phyloP scores from a whole-genome alignment of 345 rosid species.

The Hypericum androsaemum region DNA sequence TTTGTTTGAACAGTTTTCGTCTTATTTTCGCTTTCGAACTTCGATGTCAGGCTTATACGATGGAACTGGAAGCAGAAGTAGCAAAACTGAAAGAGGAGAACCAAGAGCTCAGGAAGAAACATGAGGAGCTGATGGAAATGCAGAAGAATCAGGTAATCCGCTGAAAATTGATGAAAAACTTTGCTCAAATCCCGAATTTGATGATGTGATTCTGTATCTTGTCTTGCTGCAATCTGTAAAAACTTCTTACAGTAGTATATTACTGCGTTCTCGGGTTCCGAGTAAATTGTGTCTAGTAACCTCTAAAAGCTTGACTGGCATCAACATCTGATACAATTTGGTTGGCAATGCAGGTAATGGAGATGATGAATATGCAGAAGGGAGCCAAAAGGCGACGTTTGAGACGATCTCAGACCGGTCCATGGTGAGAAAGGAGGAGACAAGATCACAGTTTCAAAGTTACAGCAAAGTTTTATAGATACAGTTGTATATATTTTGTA shows the following conservation, averaged over 20 bases:
- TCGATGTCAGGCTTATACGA: constrained; percentile 68
- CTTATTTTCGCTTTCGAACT: constrained; percentile 12
- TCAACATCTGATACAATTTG: too few species aligned
- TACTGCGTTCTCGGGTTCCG: too few species aligned
- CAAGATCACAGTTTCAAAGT: constrained; percentile 16
- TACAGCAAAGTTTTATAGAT: constrained; percentile 12
- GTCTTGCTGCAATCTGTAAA: too few species aligned
- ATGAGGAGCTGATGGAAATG: constrained; percentile 61
- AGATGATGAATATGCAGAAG: constrained; percentile 47
- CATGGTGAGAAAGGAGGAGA: constrained; percentile 47
- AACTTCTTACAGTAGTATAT: too few species aligned
- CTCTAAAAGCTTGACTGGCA: too few species aligned
- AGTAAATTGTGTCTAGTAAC: too few species aligned
- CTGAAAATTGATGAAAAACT: background rate
- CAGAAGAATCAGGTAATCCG: constrained; percentile 70
- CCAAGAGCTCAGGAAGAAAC: constrained; percentile 57
- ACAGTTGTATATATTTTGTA: constrained; percentile 30
- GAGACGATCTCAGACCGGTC: constrained; percentile 80
- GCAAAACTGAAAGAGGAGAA: constrained; percentile 82
- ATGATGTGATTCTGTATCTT: too few species aligned
- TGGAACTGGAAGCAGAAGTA: constrained; percentile 90
- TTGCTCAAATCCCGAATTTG: too few species aligned
- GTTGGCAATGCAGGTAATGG: constrained; percentile 12
- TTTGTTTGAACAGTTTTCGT: background rate
- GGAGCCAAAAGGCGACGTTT: constrained; percentile 54